Evolutionary conservation across 495 filamentous ascomycete species (phyloP).

Genomic region (Ascobolus immersus): DNA sequence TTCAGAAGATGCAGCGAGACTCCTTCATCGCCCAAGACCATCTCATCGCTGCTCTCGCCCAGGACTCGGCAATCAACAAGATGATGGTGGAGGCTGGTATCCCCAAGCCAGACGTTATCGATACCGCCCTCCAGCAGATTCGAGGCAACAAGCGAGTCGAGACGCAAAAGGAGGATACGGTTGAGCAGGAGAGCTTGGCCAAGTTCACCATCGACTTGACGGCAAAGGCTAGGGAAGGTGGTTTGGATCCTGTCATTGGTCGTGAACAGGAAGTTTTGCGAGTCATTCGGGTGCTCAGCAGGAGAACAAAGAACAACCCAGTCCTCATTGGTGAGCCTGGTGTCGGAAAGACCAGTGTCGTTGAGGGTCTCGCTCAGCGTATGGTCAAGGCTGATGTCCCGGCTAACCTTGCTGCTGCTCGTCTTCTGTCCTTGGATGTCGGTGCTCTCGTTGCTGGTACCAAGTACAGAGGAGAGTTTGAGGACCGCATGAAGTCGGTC

Average conservation of each 20-base stretch:
- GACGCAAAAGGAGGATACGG: constrained; percentile 76
- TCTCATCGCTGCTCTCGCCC: constrained; percentile 55
- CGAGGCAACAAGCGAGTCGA: constrained; percentile 78
- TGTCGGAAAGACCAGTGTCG: constrained; percentile 95
- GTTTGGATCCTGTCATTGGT: constrained; percentile 94
- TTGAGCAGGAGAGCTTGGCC: constrained; percentile 72
- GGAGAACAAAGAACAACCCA: constrained; percentile 95
- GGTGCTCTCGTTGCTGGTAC: constrained; percentile 84
- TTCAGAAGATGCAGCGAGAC: constrained; percentile 90
- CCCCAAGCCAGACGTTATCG: constrained; percentile 70
- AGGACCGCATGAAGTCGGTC: constrained; percentile 96
- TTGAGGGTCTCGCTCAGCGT: constrained; percentile 82
- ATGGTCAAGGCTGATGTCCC: constrained; percentile 93
- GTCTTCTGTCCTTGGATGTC: constrained; percentile 78
- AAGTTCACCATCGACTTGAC: constrained; percentile 99
- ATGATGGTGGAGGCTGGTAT: constrained; percentile 68
- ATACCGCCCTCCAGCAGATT: constrained; percentile 66
- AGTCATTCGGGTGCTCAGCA: constrained; percentile 75
- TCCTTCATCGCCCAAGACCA: constrained; percentile 85
- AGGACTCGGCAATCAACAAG: constrained; percentile 47
- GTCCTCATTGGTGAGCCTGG: constrained; percentile 84
- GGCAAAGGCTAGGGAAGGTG: constrained; percentile 72
- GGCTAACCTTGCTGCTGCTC: constrained; percentile 83
- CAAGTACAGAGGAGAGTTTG: constrained; percentile 95
- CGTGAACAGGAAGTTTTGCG: constrained; percentile 89